phyloP scores from a whole-genome alignment of 768 basidiomycete genomes.

The Termitomyces eurrhizus region DNA sequence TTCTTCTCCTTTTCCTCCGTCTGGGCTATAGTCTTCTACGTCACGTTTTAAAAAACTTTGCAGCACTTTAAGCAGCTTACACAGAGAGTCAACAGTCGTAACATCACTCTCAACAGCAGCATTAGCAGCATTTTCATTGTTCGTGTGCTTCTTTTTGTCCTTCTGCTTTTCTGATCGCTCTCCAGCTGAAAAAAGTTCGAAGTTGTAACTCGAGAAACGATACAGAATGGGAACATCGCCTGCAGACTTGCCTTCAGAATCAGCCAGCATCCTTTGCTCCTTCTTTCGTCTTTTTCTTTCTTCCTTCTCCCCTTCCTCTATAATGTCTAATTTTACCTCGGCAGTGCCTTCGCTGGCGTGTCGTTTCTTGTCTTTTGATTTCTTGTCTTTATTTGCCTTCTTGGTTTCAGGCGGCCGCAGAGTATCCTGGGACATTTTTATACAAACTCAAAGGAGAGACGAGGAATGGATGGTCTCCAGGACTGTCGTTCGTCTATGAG shows the following conservation, averaged over 20 bases:
- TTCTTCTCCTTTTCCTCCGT: constrained; percentile 25
- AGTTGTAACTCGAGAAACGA: background rate
- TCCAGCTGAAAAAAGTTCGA: background rate
- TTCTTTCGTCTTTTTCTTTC: constrained; percentile 21
- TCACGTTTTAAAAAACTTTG: background rate
- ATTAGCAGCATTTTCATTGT: constrained; percentile 5
- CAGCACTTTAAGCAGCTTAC: constrained; percentile 16
- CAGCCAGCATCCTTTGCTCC: constrained; percentile 15
- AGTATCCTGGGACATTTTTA: constrained; percentile 26
- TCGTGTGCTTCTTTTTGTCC: constrained; percentile 29
- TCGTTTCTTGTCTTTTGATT: constrained; percentile 19
- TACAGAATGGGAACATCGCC: background rate
- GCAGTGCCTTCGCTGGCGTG: background rate
- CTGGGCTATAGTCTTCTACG: background rate
- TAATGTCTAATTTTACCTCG: constrained; percentile 17
- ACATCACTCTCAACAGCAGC: constrained; percentile 14
- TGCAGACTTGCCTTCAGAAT: constrained; percentile 19
- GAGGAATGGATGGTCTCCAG: background rate
- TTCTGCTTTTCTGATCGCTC: constrained; percentile 15
- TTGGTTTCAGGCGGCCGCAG: constrained; percentile 12
- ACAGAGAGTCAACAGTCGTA: constrained; percentile 19
- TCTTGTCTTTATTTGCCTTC: constrained; percentile 24
- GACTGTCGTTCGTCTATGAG: background rate
- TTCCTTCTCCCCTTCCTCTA: constrained; percentile 16
- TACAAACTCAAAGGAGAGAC: background rate